Evolutionary conservation across 805 yeast genomes (phyloP).

Genomic region (Phaffomyces opuntiae): DNA sequence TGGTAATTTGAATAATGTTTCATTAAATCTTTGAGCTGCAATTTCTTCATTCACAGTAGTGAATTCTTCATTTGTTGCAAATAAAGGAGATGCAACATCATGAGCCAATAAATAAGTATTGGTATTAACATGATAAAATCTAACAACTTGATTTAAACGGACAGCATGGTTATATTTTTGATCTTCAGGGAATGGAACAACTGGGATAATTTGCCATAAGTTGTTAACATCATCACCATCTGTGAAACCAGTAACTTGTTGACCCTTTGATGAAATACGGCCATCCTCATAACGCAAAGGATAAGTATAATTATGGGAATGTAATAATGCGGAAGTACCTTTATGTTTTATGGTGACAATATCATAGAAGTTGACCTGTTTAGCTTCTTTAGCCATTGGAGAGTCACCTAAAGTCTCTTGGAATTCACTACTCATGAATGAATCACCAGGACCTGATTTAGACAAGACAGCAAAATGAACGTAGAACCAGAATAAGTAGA

Average conservation of each 20-base stretch:
- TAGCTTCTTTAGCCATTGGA: conserved; percentile 62
- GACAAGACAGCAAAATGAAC: conserved; percentile 77
- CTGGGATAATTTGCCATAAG: conserved; percentile 83
- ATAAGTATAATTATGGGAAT: conserved; percentile 69
- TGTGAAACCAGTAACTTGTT: conserved; percentile 76
- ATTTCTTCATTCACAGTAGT: conserved; percentile 61
- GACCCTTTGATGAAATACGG: conserved; percentile 87
- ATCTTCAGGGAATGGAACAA: conserved; percentile 34
- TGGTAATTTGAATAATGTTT: conserved; percentile 73
- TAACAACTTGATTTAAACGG: conserved; percentile 62
- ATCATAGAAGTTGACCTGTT: conserved; percentile 70
- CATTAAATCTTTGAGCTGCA: conserved; percentile 52
- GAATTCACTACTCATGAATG: conserved; percentile 90
- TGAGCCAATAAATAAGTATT: conserved; percentile 79
- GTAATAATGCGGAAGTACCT: conserved; percentile 71
- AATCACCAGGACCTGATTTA: conserved; percentile 94
- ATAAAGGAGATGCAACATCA: conserved; percentile 92
- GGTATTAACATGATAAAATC: conserved; percentile 77
- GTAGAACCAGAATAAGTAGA: conserved; percentile 87
- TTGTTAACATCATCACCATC: conserved; percentile 52
- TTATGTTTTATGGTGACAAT: conserved; percentile 71
- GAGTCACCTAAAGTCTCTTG: conserved; percentile 90
- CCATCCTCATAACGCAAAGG: conserved; percentile 96
- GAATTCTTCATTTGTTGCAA: conserved; percentile 90
- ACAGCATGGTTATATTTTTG: conserved; percentile 43